These are phyloP conservation scores for Gonapodya prolifera DNA, from an alignment of 192 early-diverging fungal species.

Conservation along the genomic window DNA sequence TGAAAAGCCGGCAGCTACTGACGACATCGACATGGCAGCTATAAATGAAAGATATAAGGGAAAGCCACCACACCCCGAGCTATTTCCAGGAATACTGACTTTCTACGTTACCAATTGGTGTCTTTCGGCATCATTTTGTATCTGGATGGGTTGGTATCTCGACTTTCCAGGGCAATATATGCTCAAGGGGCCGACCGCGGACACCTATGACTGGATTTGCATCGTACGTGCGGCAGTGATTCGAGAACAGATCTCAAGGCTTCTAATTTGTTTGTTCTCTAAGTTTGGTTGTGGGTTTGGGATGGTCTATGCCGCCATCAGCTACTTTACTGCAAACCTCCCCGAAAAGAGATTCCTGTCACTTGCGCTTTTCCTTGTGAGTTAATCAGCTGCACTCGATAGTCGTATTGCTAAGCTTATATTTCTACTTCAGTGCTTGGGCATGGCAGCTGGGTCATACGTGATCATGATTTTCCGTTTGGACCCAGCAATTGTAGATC, in stretches of 20 bases:
- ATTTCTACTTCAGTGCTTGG: not conserved
- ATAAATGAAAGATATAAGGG: no score
- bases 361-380: not conserved
- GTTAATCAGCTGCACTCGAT: not conserved
- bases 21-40: no score
- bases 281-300: not conserved
- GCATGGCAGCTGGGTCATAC: constrained; percentile 4
- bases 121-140: not conserved
- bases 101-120: not conserved
- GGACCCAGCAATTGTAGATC: not conserved
- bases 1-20: no score
- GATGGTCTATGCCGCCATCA: not conserved
- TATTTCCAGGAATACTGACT: not conserved
- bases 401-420: not conserved
- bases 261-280: no score
- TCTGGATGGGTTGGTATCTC: not conserved
- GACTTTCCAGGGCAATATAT: not conserved
- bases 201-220: not conserved
- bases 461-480: constrained; percentile 1
- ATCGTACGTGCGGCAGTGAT: no score
- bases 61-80: not conserved
- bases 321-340: not conserved
- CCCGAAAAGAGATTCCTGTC: not conserved
- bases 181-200: not conserved
- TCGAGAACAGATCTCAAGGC: no score